Percentiles rank a stretch among this genome's conserved stretches.
phyloP scores from a whole-genome alignment of 2,329 filamentous ascomycete genomes.

The Trichoderma endophyticum region DNA sequence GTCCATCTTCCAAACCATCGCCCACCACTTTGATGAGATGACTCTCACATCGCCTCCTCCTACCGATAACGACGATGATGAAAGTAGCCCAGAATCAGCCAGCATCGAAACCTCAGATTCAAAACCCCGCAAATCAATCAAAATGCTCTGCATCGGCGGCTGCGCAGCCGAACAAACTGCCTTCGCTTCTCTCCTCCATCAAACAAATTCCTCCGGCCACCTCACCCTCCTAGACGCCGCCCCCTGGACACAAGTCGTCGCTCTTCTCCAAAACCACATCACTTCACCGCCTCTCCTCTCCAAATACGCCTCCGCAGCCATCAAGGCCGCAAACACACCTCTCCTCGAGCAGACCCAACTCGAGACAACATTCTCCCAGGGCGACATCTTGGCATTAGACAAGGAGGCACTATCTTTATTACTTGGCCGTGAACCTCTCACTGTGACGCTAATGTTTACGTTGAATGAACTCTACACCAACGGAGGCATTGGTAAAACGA shows the following conservation, averaged over 20 bases:
- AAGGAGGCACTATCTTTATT: slow-evolving; percentile 32
- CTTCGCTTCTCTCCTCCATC: slow-evolving; percentile 44
- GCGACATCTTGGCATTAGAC: slow-evolving; percentile 47
- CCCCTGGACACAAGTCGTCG: slow-evolving; percentile 66
- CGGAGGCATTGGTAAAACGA: slow-evolving; percentile 69
- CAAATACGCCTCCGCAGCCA: slow-evolving; percentile 50
- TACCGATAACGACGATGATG: background rate
- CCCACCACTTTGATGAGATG: slow-evolving; percentile 33
- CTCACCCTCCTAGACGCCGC: slow-evolving; percentile 77
- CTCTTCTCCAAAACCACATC: slow-evolving; percentile 55
- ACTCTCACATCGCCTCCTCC: background rate
- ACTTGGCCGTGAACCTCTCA: slow-evolving; percentile 37
- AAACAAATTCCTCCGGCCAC: slow-evolving; percentile 28
- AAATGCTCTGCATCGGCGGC: slow-evolving; percentile 51
- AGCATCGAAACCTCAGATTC: background rate
- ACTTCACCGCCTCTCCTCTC: slow-evolving; percentile 50
- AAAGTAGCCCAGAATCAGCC: background rate
- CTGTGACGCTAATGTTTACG: slow-evolving; percentile 88
- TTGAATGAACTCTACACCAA: slow-evolving; percentile 90
- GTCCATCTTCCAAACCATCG: slow-evolving; percentile 45
- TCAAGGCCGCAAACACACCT: slow-evolving; percentile 43
- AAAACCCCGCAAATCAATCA: slow-evolving; percentile 33
- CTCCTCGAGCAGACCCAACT: slow-evolving; percentile 42
- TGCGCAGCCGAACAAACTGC: slow-evolving; percentile 61
- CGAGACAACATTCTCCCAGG: slow-evolving; percentile 41